A percentile compares a stretch with the other conserved stretches of the same genome.
Evolutionary conservation across 2,329 filamentous ascomycete genomes (phyloP).

Genomic region (Coccinonectria pachysandricola): DNA sequence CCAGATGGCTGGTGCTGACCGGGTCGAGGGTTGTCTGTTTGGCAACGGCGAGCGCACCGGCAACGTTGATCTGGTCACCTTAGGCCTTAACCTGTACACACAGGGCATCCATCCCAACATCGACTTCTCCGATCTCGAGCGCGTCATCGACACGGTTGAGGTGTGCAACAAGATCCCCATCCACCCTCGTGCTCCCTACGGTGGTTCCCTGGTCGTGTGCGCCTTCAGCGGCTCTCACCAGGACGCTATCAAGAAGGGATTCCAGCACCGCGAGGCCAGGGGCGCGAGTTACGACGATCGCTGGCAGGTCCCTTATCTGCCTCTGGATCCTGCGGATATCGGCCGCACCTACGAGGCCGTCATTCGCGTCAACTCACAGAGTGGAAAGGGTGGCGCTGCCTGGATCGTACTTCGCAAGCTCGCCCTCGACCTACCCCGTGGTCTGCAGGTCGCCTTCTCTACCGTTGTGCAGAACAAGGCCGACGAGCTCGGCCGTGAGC

Average conservation of each 20-base stretch:
- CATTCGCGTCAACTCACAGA: slow-evolving; percentile 95
- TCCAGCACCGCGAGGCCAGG: slow-evolving; percentile 56
- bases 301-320: slow-evolving; percentile 87
- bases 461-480: slow-evolving; percentile 75
- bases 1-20: slow-evolving; percentile 91
- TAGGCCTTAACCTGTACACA: slow-evolving; percentile 89
- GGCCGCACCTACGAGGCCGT: slow-evolving; percentile 96
- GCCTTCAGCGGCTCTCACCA: slow-evolving; percentile 90
- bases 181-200: slow-evolving; percentile 82
- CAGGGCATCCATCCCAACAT: slow-evolving; percentile 78
- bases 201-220: slow-evolving; percentile 81
- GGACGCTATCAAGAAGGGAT: slow-evolving; percentile 91
- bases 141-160: slow-evolving; percentile 82
- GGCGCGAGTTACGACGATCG: slow-evolving; percentile 50
- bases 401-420: slow-evolving; percentile 89
- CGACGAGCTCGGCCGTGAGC: slow-evolving; percentile 72
- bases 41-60: slow-evolving; percentile 93
- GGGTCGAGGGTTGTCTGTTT: slow-evolving; percentile 84
- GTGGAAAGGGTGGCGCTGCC: slow-evolving; percentile 85
- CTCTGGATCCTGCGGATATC: slow-evolving; percentile 86
- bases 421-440: slow-evolving; percentile 83
- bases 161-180: slow-evolving; percentile 91
- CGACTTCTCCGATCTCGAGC: slow-evolving; percentile 83
- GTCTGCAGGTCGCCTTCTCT: slow-evolving; percentile 84
- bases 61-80: slow-evolving; percentile 88